Evolutionary conservation across 1,284 basidiomycete species (phyloP), one percentile per base, ranked within the genome.

Genomic region (Cryptococcus maquisensis): DNA sequence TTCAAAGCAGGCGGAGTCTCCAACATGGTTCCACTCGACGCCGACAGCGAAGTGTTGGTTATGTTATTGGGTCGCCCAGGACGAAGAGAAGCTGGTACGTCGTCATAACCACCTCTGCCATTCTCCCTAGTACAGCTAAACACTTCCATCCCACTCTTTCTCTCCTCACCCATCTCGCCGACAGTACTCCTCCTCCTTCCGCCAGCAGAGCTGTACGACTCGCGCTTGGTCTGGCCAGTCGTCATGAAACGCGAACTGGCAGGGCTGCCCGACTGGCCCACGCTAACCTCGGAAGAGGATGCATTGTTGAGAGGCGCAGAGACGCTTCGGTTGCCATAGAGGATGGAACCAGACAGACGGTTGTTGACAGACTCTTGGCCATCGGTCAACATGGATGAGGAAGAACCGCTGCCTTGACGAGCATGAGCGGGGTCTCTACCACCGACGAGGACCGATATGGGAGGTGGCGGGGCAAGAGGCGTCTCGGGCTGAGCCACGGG

Each of bases 381-480:
- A 40, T 67, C 70, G 16, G 67, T 63, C 20, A 65, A 51, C 53
- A 65, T 63, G 9, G 68, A 69, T 28, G 56, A 61, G 13, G 62
- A 71, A 21, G 66, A 71, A 21, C 62, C 69, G 48, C 60, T 69
- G 18, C 62, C 61, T 52, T 65, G 61, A 53, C 65, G 69, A 55
- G 51, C 61, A 51, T 64, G 62, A 18, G 63, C 55, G 8, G 65
- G 51, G 41, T 68, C 65, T 10, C 64, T 61, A 16, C 59, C 50
- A 41, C 83, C 82, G 2, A 91, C 87, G 38, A 93, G 81, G 75
- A 90, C 91, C 0, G 87, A 88, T 54, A 93, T 71, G 2, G 88
- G 86, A 3, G 90, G 90, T 4, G 90, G 90, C 1, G 90, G 90
- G 2, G 86, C 84, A 37, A 93, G 79, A 5, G 88, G 88, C 20